A percentile compares a stretch with the other conserved stretches of the same genome.
Conservation (phyloP, 371 early-diverging fungal genomes). For the Sporodiniella umbellata region DNA sequence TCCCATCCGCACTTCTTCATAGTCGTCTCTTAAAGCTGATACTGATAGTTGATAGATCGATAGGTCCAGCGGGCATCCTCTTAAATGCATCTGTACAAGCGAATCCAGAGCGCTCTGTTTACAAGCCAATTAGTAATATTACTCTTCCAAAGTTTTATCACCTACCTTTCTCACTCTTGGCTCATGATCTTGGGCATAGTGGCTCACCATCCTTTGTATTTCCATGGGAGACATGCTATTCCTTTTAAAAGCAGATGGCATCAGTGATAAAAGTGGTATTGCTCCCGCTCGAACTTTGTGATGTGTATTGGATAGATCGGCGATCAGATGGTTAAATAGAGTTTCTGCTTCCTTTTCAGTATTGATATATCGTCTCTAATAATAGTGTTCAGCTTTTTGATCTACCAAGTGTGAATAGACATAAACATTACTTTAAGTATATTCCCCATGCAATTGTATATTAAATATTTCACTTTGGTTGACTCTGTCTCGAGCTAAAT, state of each 20-base stretch:
- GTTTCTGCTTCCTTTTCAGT: slow-evolving; percentile 8
- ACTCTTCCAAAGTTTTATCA: background rate
- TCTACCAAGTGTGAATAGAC: background rate
- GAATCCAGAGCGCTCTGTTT: slow-evolving; percentile 51
- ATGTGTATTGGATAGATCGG: slow-evolving; percentile 46
- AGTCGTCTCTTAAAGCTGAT: slow-evolving; percentile 59
- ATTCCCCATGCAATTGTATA: slow-evolving; percentile 38
- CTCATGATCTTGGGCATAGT: slow-evolving; percentile 52
- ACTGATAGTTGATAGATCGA: slow-evolving; percentile 60
- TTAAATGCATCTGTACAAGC: slow-evolving; percentile 46
- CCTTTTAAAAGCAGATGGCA: slow-evolving; percentile 32
- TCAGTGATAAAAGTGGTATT: slow-evolving; percentile 39
- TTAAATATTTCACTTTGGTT: slow-evolving; percentile 45
- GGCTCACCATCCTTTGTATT: slow-evolving; percentile 50
- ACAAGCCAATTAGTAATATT: background rate
- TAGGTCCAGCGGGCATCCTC: slow-evolving; percentile 47
- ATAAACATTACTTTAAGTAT: slow-evolving; percentile 34
- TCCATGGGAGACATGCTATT: slow-evolving; percentile 24
- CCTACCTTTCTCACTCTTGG: slow-evolving; percentile 57
- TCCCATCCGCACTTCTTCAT: slow-evolving; percentile 66
- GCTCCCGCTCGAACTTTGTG: slow-evolving; percentile 50
- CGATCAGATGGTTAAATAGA: slow-evolving; percentile 28
- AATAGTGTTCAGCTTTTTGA: background rate
- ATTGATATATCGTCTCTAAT: slow-evolving; percentile 27
- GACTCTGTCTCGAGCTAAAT: slow-evolving; percentile 38